Base-by-base conservation (phyloP, 2,329 filamentous ascomycete genomes). In the Kalmusia sp. region DNA sequence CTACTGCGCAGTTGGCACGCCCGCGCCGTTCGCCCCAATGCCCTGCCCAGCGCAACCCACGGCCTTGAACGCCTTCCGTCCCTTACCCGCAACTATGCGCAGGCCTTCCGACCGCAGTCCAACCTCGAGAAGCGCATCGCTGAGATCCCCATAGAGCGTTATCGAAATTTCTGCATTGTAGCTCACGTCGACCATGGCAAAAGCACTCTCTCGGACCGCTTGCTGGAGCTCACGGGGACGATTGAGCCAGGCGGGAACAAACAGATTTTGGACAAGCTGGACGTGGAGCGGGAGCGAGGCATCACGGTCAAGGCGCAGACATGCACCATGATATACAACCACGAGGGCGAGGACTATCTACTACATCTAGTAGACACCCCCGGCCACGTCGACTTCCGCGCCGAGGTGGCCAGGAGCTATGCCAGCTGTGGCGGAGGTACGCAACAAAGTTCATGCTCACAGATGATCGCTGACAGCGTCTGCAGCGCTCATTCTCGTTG, bases 291-390 rank as follows among this genome's bases (percentile, higher is more conserved):
- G 46, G 92, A 98, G 76, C 86, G 95, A 33, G 95, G 95, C 57
- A 99, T 99, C 73, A 99, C 95, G 0, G 95, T 99, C 73, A 99
- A 99, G 80, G 95, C 95, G 50, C 95, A 99, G 80, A 98, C 95
- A 52, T 98, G 95, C 77, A 95, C 89, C 51, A 99, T 99, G 95
- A 84, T 99, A 47, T 96, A 97, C 80, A 92, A 89, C 24, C 82
- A 96, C 77, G 80, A 89, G 15, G 93, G 90, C 14, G 80, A 89
- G 27, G 95, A 99, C 74, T 98, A 98, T 72, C 83, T 99, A 51
- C 82, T 99, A 25, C 95, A 99, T 76, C 83, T 99, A 24, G 93
- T 99, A 52, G 95, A 99, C 74, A 99, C 95, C 0, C 95, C 95
- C 0, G 95, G 95, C 24, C 95, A 99, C 78, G 95, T 99, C 52